These are phyloP conservation scores for Fragosphaeria purpurea DNA, from an alignment of 2,329 filamentous ascomycete species.

Conservation along the genomic window DNA sequence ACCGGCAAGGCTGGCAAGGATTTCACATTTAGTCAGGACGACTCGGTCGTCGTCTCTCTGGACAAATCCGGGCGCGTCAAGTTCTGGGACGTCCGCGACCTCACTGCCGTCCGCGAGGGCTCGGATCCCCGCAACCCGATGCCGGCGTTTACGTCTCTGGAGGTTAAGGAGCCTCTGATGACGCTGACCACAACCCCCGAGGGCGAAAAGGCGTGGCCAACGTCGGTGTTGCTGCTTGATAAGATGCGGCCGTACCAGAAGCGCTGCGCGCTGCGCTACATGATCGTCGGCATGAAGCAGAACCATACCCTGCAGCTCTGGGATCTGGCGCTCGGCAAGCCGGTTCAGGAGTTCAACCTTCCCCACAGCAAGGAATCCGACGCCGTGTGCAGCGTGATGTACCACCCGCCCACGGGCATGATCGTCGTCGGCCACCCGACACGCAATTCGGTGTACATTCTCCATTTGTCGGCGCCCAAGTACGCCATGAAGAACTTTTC, in stretches of 20 bases:
- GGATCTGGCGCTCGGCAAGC: conserved; percentile 91
- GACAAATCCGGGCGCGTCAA: conserved; percentile 95
- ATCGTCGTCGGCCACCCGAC: conserved; percentile 93
- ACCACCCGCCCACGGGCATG: conserved; percentile 85
- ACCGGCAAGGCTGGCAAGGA: conserved; percentile 98
- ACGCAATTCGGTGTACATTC: conserved; percentile 93
- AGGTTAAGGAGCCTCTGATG: conserved; percentile 77
- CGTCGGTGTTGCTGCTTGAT: conserved; percentile 89
- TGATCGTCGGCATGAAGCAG: conserved; percentile 97
- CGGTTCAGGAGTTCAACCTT: conserved; percentile 93
- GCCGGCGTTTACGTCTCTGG: conserved; percentile 50
- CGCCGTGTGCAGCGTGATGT: conserved; percentile 94
- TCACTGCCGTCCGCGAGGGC: conserved; percentile 47
- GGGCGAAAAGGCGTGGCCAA: conserved; percentile 91
- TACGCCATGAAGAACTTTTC: conserved; percentile 76
- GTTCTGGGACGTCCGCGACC: conserved; percentile 91
- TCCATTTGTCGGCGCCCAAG: conserved; percentile 87
- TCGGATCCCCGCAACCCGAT: conserved; percentile 40
- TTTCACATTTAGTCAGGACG: conserved; percentile 95
- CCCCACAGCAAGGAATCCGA: conserved; percentile 94
- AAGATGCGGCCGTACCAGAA: conserved; percentile 91
- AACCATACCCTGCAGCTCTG: conserved; percentile 97
- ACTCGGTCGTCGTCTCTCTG: conserved; percentile 84
- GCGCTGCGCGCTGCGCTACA: conserved; percentile 80
- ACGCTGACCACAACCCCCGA: conserved; percentile 80